Percentiles rank a stretch among this genome's conserved stretches.
Evolutionary conservation across 176 grass and related monocot species (phyloP).

Genomic region (Phyllostachys edulis): DNA sequence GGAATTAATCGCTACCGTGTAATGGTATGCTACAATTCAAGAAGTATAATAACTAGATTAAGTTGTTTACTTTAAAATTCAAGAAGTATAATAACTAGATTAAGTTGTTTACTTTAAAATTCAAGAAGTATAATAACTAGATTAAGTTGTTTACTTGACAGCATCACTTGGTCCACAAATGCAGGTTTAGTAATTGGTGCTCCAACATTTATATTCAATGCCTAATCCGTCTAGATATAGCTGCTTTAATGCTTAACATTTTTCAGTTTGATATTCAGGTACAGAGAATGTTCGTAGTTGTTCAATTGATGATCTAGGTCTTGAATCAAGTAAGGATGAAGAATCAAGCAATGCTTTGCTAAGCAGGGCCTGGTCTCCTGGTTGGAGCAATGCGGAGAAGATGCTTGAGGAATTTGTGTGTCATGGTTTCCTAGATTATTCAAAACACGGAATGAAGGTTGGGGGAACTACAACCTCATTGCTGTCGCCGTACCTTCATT

Average conservation of each 20-base stretch:
- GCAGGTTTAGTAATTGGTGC: background rate
- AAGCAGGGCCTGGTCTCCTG: slow-evolving; percentile 81
- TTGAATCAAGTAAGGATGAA: slow-evolving; percentile 82
- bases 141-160: background rate
- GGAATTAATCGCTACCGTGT: background rate
- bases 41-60: background rate
- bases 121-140: background rate
- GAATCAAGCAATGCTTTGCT: slow-evolving; percentile 94
- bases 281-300: slow-evolving; percentile 51
- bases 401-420: slow-evolving; percentile 68
- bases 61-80: background rate
- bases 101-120: background rate
- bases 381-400: slow-evolving; percentile 77
- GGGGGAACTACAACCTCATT: slow-evolving; percentile 72
- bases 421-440: slow-evolving; percentile 75
- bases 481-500: slow-evolving; percentile 88
- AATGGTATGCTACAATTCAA: background rate
- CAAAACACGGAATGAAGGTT: slow-evolving; percentile 70
- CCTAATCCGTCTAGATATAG: background rate
- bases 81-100: background rate
- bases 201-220: background rate
- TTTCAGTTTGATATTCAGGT: slow-evolving; percentile 51
- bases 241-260: slow-evolving; percentile 36
- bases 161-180: background rate
- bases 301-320: slow-evolving; percentile 70